Evolutionary conservation across 169 alveolate species (phyloP).

Genomic region (Plasmodium cynomolgi): DNA sequence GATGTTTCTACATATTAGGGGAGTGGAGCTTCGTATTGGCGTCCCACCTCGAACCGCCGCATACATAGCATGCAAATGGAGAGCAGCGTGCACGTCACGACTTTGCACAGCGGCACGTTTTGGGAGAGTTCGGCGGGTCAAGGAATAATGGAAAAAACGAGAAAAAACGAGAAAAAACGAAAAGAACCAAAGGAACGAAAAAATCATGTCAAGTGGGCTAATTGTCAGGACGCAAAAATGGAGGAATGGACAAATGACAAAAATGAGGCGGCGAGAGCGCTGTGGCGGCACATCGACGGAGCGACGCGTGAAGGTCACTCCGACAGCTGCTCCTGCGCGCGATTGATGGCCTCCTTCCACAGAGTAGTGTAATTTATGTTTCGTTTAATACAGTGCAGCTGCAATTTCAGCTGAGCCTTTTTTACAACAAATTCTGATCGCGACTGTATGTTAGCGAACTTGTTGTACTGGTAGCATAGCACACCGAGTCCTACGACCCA

Average conservation of each 20-base stretch:
- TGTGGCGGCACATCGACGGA: background rate
- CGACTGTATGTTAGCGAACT: constrained; percentile 49
- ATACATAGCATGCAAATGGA: background rate
- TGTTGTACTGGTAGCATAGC: constrained; percentile 29
- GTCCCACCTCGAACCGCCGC: background rate
- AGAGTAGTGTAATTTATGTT: constrained; percentile 39
- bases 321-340: constrained; percentile 21
- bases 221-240: background rate
- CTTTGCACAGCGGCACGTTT: background rate
- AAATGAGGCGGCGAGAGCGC: background rate
- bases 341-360: constrained; percentile 59
- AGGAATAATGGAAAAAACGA: background rate
- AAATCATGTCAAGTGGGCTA: background rate
- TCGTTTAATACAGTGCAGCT: constrained; percentile 33
- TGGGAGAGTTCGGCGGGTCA: background rate
- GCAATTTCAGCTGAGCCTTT: constrained; percentile 43
- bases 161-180: background rate
- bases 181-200: background rate
- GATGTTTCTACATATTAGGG: background rate
- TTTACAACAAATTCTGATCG: constrained; percentile 57
- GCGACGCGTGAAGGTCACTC: background rate
- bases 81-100: background rate
- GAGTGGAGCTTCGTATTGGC: background rate
- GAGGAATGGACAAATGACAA: background rate
- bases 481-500: constrained; percentile 68